A percentile compares a stretch with the other conserved stretches of the same genome.
These are phyloP conservation scores for Scedosporium minutisporum DNA, from an alignment of 2,329 filamentous ascomycete genomes.

Conservation along the genomic window DNA sequence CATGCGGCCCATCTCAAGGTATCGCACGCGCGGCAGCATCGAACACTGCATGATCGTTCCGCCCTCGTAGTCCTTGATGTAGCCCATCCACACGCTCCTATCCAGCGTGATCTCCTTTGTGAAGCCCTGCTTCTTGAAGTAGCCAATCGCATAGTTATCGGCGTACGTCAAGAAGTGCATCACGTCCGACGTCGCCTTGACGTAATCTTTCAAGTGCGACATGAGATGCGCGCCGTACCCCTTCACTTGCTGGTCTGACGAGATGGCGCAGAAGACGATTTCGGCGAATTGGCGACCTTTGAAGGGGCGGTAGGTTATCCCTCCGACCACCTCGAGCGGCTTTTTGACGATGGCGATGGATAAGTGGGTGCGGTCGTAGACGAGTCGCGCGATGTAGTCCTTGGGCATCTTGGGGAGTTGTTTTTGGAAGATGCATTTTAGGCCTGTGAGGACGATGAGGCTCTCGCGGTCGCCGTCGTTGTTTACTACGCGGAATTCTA, in stretches of 20 bases:
- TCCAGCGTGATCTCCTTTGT: conserved; percentile 96
- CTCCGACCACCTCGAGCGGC: conserved; percentile 87
- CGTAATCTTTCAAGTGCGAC: conserved; percentile 96
- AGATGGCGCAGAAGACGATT: conserved; percentile 97
- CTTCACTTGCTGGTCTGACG: conserved; percentile 96
- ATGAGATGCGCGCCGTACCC: conserved; percentile 96
- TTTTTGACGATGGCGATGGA: conserved; percentile 98
- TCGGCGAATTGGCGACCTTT: conserved; percentile 88
- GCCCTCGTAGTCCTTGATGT: conserved; percentile 98
- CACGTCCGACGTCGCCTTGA: conserved; percentile 90
- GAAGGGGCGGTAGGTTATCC: conserved; percentile 94
- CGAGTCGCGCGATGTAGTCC: conserved; percentile 93
- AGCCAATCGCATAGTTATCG: conserved; percentile 97
- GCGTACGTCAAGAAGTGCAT: conserved; percentile 99
- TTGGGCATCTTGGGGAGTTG: conserved; percentile 99
- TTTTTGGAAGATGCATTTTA: conserved; percentile 98
- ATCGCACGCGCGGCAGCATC: conserved; percentile 91
- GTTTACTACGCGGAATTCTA: conserved; percentile 96
- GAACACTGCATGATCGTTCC: conserved; percentile 99
- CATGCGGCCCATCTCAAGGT: conserved; percentile 88
- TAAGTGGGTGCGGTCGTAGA: conserved; percentile 93
- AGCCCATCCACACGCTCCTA: conserved; percentile 92
- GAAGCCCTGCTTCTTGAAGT: conserved; percentile 98
- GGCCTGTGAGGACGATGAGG: conserved; percentile 84
- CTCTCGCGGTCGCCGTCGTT: conserved; percentile 85